These are phyloP conservation scores for Trichoderma lentiforme DNA, from an alignment of 2,329 filamentous ascomycete genomes.

Conservation along the genomic window DNA sequence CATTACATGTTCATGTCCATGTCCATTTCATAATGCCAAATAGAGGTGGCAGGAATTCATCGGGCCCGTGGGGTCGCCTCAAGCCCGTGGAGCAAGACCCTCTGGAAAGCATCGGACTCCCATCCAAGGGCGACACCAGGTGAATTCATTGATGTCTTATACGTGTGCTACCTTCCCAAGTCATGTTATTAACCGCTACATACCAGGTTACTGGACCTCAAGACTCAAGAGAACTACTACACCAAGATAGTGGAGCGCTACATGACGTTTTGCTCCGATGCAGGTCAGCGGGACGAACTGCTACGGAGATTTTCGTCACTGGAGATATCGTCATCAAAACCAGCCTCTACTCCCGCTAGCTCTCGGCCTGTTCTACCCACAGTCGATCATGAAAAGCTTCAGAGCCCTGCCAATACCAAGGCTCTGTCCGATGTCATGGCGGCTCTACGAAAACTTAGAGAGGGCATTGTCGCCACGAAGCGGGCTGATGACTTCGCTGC, in stretches of 20 bases:
- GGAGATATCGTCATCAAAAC: slow-evolving; percentile 22
- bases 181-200: background rate
- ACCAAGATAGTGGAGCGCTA: slow-evolving; percentile 84
- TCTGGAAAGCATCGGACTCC: slow-evolving; percentile 76
- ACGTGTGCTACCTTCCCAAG: background rate
- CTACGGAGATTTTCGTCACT: slow-evolving; percentile 72
- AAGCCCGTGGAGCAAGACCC: slow-evolving; percentile 73
- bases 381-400: slow-evolving; percentile 16
- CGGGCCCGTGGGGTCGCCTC: slow-evolving; percentile 65
- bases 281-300: slow-evolving; percentile 68
- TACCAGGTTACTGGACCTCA: slow-evolving; percentile 65
- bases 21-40: slow-evolving; percentile 25
- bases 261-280: slow-evolving; percentile 80
- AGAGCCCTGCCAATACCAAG: slow-evolving; percentile 44
- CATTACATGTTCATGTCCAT: background rate
- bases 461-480: slow-evolving; percentile 78
- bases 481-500: slow-evolving; percentile 77
- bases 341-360: background rate
- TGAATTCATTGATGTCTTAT: slow-evolving; percentile 35
- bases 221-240: slow-evolving; percentile 82
- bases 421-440: slow-evolving; percentile 73
- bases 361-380: background rate
- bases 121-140: slow-evolving; percentile 88
- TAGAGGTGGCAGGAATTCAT: slow-evolving; percentile 35
- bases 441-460: slow-evolving; percentile 86